Evolutionary conservation across 257 asterid species (phyloP), one percentile per base, ranked within the genome.

Genomic region (Euphrasia confusa): DNA sequence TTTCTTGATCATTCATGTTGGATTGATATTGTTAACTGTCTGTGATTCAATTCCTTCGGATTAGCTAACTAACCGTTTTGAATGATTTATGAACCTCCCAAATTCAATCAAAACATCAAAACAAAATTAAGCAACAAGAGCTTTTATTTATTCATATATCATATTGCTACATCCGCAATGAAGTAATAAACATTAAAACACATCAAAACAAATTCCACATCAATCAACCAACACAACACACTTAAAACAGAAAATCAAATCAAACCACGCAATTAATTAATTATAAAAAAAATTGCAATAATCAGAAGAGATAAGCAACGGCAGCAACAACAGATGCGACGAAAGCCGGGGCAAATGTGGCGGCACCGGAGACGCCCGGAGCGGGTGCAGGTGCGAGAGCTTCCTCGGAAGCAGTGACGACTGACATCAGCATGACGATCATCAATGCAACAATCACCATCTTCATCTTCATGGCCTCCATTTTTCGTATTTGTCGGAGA

Each of bases 371-470:
- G 52, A 21, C 24, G 24, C 24, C 24, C 1, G 24, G 24, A 21
- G 74, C 61, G 0, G 88, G 88, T 0, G 88, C 85, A 12, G 91
- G 88, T 53, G 79, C 77, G 6, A 71, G 78, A 5, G 83, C 74
- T 32, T 85, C 82, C 8, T 13, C 21, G 60, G 85, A 82, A 62
- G 82, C 37, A 79, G 79, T 55, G 64, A 83, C 72, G 79, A 72
- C 62, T 0, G 88, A 72, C 73, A 75, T 18, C 72, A 76, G 48
- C 74, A 65, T 27, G 15, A 81, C 72, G 58, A 77, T 49, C 68
- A 79, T 37, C 58, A 78, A 58, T 63, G 81, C 72, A 64, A 72
- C 71, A 18, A 60, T 56, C 27, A 81, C 7, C 76, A 81, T 75
- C 75, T 79, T 79, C 80, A 71, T 67, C 64, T 79, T 79, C 71